Conservation (phyloP, 345 rosid species). For the Eucalyptus regnans region DNA sequence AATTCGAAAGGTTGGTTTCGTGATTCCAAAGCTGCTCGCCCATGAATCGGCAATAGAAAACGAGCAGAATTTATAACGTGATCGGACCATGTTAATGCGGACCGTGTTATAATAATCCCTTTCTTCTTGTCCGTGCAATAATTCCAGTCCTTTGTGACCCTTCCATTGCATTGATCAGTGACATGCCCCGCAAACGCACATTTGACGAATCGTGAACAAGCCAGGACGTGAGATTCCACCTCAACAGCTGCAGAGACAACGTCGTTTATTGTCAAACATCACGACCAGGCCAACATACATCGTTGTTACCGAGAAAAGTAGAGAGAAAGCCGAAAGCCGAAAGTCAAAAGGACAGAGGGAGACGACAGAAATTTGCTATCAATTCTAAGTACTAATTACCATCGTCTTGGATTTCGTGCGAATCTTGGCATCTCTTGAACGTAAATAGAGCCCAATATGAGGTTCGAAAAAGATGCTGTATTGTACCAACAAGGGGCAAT, state of each 20-base stretch:
- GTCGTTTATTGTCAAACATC: not conserved
- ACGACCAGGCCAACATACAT: not conserved
- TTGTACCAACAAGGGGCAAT: no score
- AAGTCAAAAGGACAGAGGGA: not conserved
- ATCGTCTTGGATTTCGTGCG: no score
- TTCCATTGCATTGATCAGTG: not conserved
- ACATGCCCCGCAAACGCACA: not conserved
- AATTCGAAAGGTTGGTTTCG: not conserved
- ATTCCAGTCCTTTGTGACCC: not conserved
- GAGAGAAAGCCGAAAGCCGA: not conserved
- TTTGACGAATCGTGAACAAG: no score
- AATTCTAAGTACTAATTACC: not conserved
- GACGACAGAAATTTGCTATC: not conserved
- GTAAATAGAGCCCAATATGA: rapidly evolving
- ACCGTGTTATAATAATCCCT: not conserved
- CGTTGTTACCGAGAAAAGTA: not conserved
- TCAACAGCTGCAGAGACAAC: not conserved
- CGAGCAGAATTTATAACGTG: not conserved
- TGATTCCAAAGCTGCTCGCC: not conserved
- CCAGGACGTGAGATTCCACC: not conserved
- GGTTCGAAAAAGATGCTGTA: no score
- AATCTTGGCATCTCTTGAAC: no score
- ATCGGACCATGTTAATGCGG: not conserved
- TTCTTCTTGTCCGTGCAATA: not conserved
- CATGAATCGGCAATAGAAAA: not conserved